Evolutionary conservation across 164 flowering plant species (phyloP).

Genomic region (Piper longum): DNA sequence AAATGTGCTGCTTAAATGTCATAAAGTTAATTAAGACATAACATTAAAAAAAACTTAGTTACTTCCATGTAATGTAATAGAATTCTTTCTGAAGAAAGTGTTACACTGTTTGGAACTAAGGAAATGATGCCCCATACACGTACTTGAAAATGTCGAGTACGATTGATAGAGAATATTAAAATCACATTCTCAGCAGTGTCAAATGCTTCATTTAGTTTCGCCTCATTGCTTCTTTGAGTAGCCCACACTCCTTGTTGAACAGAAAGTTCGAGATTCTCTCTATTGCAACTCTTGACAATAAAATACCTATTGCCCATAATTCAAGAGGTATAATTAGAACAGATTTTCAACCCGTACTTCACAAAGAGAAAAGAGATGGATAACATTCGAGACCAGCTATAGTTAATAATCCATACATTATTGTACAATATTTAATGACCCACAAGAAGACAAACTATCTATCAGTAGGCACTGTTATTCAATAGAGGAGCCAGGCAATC

Average conservation of each 20-base stretch:
- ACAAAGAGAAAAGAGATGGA: no score
- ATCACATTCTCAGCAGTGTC: constrained; percentile 91
- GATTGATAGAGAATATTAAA: constrained; percentile 91
- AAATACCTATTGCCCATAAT: constrained; percentile 55
- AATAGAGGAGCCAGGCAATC: no score
- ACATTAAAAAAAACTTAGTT: no score
- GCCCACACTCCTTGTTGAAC: constrained; percentile 99
- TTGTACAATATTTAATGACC: neutral
- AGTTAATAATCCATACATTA: no score
- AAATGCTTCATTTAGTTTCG: constrained; percentile 97
- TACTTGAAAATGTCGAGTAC: constrained; percentile 98
- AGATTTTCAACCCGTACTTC: neutral
- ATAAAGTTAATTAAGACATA: no score
- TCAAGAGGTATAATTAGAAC: constrained; percentile 5
- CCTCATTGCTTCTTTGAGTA: constrained; percentile 97
- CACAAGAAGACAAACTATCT: no score
- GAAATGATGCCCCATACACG: neutral
- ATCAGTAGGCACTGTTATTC: no score
- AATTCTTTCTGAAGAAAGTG: neutral
- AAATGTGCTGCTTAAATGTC: no score
- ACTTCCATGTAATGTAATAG: neutral
- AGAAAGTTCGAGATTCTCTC: constrained; percentile 93
- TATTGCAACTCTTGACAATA: constrained; percentile 96
- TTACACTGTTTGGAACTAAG: neutral
- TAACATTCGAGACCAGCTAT: no score